Base-by-base conservation (phyloP, 2,329 filamentous ascomycete genomes). In the Xylariaceae sp. region DNA sequence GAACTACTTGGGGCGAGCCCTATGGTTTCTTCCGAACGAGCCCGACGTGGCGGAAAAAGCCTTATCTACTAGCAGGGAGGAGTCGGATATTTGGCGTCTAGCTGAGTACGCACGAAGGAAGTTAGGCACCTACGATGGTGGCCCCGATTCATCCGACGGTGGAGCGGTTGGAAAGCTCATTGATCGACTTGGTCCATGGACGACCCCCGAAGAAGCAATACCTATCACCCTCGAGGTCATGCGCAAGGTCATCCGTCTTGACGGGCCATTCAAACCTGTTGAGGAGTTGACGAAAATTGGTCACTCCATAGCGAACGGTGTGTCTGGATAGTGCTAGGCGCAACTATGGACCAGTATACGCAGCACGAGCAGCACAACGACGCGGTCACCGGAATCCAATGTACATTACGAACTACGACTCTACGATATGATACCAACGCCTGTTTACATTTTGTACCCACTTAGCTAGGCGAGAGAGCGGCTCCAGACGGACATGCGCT, bases 121-220 rank as follows among this genome's bases (percentile, higher is more conserved):
- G 16, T 53, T 73, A 23, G 70, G 66, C 9, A 47, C 58, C 7
- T 68, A 59, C 24, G 67, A 70, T 41, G 66, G 65, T 6, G 53
- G 54, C 41, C 46, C 60, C 17, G 60, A 61, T 28, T 62, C 65
- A 2, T 63, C 65, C 3, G 69, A 72, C 19, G 68, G 68, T 5
- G 70, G 70, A 34, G 44, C 60, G 14, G 58, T 71, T 36, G 70
- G 69, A 43, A 71, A 67, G 54, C 65, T 73, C 14, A 65, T 73
- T 14, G 70, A 73, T 52, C 67, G 69, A 41, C 56, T 73, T 16
- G 70, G 71, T 14, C 71, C 70, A 24, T 72, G 70, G 69, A 66
- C 67, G 8, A 65, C 55, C 23, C 62, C 67, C 0, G 71, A 73
- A 33, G 70, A 72, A 26, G 55, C 61, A 4, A 64, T 71, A 48